Percentiles rank a stretch among this genome's conserved stretches.
These are phyloP conservation scores for Avena insularis DNA, from an alignment of 176 grass and related monocot species.

Conservation along the genomic window DNA sequence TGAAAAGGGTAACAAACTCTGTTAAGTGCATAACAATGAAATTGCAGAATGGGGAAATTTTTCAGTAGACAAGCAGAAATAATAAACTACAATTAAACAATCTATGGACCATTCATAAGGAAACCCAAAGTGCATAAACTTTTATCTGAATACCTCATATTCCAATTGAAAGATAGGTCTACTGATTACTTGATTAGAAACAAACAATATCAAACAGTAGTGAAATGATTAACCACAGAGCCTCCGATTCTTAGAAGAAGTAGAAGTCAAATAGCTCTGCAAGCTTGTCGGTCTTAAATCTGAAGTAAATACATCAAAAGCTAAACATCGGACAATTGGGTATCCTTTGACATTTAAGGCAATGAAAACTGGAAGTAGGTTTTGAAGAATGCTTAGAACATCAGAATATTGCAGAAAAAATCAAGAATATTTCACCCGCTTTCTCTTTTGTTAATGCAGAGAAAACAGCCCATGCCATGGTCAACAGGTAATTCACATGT, in stretches of 20 bases:
- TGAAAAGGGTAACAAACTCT: slow-evolving; percentile 43
- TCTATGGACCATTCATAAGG: neutral
- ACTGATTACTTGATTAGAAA: neutral
- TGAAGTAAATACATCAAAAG: slow-evolving; percentile 37
- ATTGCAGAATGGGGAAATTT: slow-evolving; percentile 15
- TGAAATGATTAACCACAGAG: neutral
- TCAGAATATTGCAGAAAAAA: neutral
- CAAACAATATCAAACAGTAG: neutral
- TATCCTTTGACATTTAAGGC: slow-evolving; percentile 16
- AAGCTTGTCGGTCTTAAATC: neutral
- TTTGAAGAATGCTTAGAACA: neutral
- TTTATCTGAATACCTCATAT: slow-evolving; percentile 14
- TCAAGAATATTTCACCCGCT: neutral
- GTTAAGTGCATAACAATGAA: neutral
- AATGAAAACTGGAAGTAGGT: neutral
- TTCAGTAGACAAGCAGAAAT: neutral
- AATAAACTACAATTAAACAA: slow-evolving; percentile 18
- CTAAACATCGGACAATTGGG: neutral
- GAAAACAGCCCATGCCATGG: neutral
- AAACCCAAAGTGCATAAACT: neutral
- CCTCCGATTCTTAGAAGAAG: neutral
- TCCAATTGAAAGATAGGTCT: slow-evolving; percentile 10
- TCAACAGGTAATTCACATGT: neutral
- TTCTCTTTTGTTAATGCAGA: slow-evolving; percentile 15
- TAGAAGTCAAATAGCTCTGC: neutral